These are phyloP conservation scores for Fibroporia radiculosa DNA, from an alignment of 768 basidiomycete species.

Conservation along the genomic window DNA sequence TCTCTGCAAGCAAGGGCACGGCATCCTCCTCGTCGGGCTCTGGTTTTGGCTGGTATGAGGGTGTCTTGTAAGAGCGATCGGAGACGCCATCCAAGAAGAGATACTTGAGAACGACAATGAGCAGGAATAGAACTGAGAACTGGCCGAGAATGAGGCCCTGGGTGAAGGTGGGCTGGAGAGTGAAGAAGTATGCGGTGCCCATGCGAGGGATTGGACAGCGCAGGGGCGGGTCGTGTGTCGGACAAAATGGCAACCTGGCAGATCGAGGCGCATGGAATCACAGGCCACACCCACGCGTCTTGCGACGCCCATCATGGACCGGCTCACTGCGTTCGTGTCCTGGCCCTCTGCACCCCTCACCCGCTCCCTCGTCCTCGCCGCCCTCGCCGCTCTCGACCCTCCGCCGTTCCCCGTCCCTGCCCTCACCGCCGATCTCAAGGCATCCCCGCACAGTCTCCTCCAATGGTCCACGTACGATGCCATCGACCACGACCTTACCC, in stretches of 20 bases:
- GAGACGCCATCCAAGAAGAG: conserved; percentile 81
- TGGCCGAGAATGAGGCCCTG: conserved; percentile 93
- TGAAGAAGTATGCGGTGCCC: conserved; percentile 57
- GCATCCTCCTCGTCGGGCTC: conserved; percentile 32
- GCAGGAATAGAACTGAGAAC: conserved; percentile 73
- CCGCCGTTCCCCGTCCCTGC: conserved; percentile 22
- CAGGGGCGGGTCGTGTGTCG: not conserved
- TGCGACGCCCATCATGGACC: conserved; percentile 6
- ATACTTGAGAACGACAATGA: conserved; percentile 82
- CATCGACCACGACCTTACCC: conserved; percentile 70
- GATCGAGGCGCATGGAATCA: not conserved
- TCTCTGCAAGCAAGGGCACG: conserved; percentile 1
- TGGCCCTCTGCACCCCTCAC: conserved; percentile 53
- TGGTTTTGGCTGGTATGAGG: conserved; percentile 52
- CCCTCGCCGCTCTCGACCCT: conserved; percentile 30
- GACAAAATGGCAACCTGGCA: not conserved
- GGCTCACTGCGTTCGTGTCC: conserved; percentile 33
- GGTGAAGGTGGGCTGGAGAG: conserved; percentile 84
- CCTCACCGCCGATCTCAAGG: conserved; percentile 5
- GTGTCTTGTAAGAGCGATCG: conserved; percentile 44
- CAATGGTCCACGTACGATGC: conserved; percentile 90
- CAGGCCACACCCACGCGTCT: not conserved
- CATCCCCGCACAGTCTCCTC: conserved; percentile 28
- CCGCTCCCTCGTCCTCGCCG: conserved; percentile 35
- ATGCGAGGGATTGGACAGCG: conserved; percentile 9